A percentile compares a stretch with the other conserved stretches of the same genome.
These are phyloP conservation scores for Aspergillus sp. DNA, from an alignment of 2,329 filamentous ascomycete species.

Conservation along the genomic window DNA sequence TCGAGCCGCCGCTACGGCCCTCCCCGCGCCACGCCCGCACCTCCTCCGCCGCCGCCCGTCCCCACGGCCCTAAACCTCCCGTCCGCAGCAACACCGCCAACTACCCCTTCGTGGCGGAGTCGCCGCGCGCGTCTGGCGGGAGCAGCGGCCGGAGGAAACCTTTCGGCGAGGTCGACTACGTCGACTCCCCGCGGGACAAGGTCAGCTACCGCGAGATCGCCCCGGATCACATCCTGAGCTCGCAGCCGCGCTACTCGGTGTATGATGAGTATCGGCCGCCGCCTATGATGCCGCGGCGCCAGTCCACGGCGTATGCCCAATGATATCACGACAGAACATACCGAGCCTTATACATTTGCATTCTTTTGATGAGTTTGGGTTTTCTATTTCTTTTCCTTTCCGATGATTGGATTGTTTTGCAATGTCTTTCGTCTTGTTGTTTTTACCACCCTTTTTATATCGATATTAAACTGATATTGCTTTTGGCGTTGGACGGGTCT, in stretches of 20 bases:
- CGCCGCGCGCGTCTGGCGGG: conserved; percentile 5
- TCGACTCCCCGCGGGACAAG: conserved; percentile 10
- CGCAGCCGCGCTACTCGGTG: conserved; percentile 14
- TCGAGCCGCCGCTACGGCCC: conserved; percentile 24
- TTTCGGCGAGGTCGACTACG: conserved; percentile 24
- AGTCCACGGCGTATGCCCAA: conserved; percentile 24
- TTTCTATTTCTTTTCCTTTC: conserved; percentile 4
- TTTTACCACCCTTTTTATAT: conserved; percentile 4
- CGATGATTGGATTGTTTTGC: background rate
- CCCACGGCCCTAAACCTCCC: conserved; percentile 12
- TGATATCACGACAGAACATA: conserved; percentile 19
- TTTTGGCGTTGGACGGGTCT: background rate
- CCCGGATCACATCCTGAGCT: conserved; percentile 18
- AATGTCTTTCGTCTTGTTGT: background rate
- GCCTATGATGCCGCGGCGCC: conserved; percentile 19
- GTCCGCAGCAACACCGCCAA: conserved; percentile 23
- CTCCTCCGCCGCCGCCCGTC: conserved; percentile 29
- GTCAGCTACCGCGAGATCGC: conserved; percentile 28
- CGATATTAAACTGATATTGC: conserved; percentile 1
- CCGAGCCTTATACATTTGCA: background rate
- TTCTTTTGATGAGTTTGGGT: background rate
- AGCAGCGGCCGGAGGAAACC: no score
- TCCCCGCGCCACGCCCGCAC: conserved; percentile 25
- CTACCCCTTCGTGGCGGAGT: conserved; percentile 24
- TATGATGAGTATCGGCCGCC: conserved; percentile 19